phyloP scores from a whole-genome alignment of 139 green algal species.

The Haematococcus sp. region DNA sequence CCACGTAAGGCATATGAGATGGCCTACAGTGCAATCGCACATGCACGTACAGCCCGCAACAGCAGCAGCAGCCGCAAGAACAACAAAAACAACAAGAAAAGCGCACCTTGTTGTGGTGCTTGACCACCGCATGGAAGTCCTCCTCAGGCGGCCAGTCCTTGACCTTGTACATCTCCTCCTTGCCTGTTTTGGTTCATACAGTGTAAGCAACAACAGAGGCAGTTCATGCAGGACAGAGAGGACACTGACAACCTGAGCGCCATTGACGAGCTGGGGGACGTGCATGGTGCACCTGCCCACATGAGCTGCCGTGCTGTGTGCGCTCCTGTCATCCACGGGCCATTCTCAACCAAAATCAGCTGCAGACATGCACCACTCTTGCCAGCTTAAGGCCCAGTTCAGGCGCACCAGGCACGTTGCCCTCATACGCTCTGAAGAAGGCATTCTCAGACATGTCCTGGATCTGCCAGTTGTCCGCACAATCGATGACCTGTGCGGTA shows the following conservation, averaged over 20 bases:
- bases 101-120: conserved; percentile 54
- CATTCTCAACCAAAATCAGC: background rate
- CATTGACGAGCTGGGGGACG: too few relatives aligned
- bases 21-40: too few relatives aligned
- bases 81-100: too few relatives aligned
- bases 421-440: conserved; percentile 19
- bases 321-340: too few relatives aligned
- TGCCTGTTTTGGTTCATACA: background rate
- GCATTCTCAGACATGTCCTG: conserved; percentile 6
- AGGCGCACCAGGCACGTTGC: background rate
- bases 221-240: too few relatives aligned
- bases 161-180: conserved; percentile 75
- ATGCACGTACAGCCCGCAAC: too few relatives aligned
- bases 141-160: conserved; percentile 81
- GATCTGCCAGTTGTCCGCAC: background rate
- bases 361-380: background rate
- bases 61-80: too few relatives aligned
- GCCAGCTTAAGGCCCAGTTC: too few relatives aligned
- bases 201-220: background rate
- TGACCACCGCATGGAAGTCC: conserved; percentile 45
- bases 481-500: conserved; percentile 9
- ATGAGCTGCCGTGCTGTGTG: too few relatives aligned
- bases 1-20: too few relatives aligned
- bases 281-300: too few relatives aligned
- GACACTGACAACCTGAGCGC: too few relatives aligned